A percentile compares a stretch with the other conserved stretches of the same genome.
Evolutionary conservation across 768 basidiomycete species (phyloP).

Genomic region (Glaciozyma antarctica): DNA sequence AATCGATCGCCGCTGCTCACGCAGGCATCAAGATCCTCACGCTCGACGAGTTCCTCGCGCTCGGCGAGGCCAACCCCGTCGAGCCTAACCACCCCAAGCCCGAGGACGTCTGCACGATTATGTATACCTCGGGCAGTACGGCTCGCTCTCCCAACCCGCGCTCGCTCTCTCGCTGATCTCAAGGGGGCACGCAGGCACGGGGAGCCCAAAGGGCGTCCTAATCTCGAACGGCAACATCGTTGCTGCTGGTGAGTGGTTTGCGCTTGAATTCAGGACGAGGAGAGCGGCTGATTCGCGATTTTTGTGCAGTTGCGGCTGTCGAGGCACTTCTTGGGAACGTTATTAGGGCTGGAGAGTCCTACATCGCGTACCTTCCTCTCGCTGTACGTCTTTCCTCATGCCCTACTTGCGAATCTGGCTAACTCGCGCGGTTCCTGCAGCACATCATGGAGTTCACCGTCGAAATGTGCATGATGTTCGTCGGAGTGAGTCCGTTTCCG

Average conservation of each 20-base stretch:
- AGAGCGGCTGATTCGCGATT: not conserved
- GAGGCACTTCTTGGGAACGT: conserved; percentile 6
- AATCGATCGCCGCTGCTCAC: conserved; percentile 48
- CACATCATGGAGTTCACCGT: conserved; percentile 95
- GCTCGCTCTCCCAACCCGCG: conserved; percentile 89
- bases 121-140: conserved; percentile 73
- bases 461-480: conserved; percentile 53
- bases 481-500: conserved; percentile 28
- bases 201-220: conserved; percentile 85
- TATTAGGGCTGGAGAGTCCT: conserved; percentile 45
- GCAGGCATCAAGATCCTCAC: conserved; percentile 46
- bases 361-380: conserved; percentile 56
- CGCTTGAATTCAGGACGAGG: not conserved
- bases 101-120: conserved; percentile 59
- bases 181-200: too few species aligned
- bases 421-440: not conserved
- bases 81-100: conserved; percentile 48
- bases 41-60: conserved; percentile 58
- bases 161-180: too few species aligned
- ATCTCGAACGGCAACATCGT: conserved; percentile 79
- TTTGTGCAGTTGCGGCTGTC: conserved; percentile 9
- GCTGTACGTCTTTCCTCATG: not conserved
- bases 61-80: conserved; percentile 51
- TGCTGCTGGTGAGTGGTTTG: conserved; percentile 58
- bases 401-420: too few species aligned